Conservation (phyloP, 1,284 basidiomycete genomes). For the Tylopilus orsonianus region DNA sequence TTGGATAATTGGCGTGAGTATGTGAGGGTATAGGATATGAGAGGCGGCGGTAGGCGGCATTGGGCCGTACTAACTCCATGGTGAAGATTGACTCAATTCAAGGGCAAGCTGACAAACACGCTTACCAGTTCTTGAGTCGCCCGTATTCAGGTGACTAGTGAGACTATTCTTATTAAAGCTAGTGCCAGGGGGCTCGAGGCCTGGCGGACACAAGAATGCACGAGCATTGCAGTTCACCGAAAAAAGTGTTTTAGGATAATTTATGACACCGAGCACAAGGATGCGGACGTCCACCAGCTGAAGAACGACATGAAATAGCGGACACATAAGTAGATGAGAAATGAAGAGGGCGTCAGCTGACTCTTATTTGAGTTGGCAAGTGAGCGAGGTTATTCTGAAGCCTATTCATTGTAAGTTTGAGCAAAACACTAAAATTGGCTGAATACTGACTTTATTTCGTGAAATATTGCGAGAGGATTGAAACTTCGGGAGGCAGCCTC, state of each 20-base stretch:
- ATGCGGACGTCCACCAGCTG: conserved; percentile 73
- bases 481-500: conserved; percentile 65
- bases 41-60: conserved; percentile 41
- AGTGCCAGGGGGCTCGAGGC: conserved; percentile 39
- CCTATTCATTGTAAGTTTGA: conserved; percentile 35
- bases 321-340: conserved; percentile 11
- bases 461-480: conserved; percentile 62
- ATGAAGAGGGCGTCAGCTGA: conserved; percentile 32
- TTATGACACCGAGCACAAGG: conserved; percentile 65
- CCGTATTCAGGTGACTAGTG: background rate
- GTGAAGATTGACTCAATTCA: background rate
- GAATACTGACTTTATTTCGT: conserved; percentile 66
- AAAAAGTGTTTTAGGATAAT: conserved; percentile 53
- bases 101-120: background rate
- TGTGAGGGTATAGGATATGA: conserved; percentile 55
- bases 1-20: conserved; percentile 64
- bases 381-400: conserved; percentile 63
- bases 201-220: conserved; percentile 65
- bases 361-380: conserved; percentile 60
- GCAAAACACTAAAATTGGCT: background rate
- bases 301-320: conserved; percentile 53
- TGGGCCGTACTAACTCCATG: conserved; percentile 5
- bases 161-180: background rate
- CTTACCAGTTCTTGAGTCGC: conserved; percentile 9
- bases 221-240: conserved; percentile 65